A percentile compares a stretch with the other conserved stretches of the same genome.
These are phyloP conservation scores for Dendrobium nobile DNA, from an alignment of 106 monocot genomes.

Conservation along the genomic window DNA sequence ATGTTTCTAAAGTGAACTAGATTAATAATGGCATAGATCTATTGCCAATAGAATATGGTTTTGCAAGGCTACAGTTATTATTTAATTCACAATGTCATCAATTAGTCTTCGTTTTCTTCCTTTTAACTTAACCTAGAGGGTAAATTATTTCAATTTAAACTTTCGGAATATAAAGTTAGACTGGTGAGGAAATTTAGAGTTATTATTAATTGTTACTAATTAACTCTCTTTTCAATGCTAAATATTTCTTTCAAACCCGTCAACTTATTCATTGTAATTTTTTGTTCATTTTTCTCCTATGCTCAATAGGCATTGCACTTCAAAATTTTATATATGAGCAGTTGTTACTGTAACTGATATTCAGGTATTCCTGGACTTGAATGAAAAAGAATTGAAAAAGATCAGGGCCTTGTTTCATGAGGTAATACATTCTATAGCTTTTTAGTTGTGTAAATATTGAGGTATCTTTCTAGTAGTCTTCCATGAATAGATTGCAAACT, in stretches of 20 bases:
- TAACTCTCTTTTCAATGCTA: neutral
- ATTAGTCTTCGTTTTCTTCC: neutral
- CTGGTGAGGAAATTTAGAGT: neutral
- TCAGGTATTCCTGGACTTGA: slow-evolving; percentile 87
- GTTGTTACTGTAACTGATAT: slow-evolving; percentile 7
- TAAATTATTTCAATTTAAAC: neutral
- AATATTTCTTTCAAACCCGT: neutral
- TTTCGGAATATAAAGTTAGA: neutral
- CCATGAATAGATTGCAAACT: neutral
- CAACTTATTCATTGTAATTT: neutral
- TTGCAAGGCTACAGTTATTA: neutral
- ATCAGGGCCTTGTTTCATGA: slow-evolving; percentile 72
- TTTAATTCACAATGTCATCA: neutral
- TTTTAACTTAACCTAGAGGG: neutral
- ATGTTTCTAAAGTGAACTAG: neutral
- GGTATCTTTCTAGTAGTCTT: neutral
- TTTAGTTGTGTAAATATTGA: neutral
- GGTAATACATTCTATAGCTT: slow-evolving; percentile 36
- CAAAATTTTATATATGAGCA: neutral
- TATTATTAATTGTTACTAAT: neutral
- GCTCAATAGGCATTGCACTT: neutral
- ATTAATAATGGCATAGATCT: neutral
- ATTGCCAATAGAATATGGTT: neutral
- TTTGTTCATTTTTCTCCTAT: slow-evolving; percentile 1
- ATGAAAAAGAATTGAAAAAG: slow-evolving; percentile 77